Conservation (phyloP, 176 grass and related monocot species). For the Hsuehochloa calcarea region DNA sequence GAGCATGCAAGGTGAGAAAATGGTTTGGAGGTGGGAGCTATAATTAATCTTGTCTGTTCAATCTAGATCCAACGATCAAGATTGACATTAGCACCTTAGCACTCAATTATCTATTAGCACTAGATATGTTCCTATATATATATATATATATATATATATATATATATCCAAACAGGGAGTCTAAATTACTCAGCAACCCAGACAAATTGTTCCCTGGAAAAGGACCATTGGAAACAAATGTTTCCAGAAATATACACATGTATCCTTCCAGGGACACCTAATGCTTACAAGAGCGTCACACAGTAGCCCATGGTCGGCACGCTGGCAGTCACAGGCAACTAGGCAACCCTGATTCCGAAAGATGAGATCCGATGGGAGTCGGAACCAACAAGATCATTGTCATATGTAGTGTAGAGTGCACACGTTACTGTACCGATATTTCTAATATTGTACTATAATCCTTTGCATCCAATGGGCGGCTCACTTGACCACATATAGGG, state of each 20-base stretch:
- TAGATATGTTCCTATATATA: too few relatives aligned
- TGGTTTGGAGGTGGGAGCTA: too few relatives aligned
- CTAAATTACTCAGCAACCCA: conserved; percentile 23
- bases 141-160: too few relatives aligned
- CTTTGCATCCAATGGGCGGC: neutral
- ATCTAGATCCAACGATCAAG: too few relatives aligned
- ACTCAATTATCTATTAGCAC: too few relatives aligned
- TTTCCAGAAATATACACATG: neutral
- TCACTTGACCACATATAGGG: neutral
- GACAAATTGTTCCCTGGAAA: neutral
- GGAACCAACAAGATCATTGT: neutral
- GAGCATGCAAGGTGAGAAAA: too few relatives aligned
- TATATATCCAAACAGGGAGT: neutral
- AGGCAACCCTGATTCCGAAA: neutral
- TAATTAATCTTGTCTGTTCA: too few relatives aligned
- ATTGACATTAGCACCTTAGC: too few relatives aligned
- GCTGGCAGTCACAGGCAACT: neutral
- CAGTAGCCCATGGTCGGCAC: neutral
- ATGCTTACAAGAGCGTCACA: neutral
- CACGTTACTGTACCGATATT: too few relatives aligned
- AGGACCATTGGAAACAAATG: neutral
- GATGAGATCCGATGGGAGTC: neutral
- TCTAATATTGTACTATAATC: neutral
- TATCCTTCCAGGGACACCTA: neutral
- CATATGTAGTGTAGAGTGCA: neutral